Conservation (phyloP, 176 grass and related monocot genomes). For the Lolium rigidum region DNA sequence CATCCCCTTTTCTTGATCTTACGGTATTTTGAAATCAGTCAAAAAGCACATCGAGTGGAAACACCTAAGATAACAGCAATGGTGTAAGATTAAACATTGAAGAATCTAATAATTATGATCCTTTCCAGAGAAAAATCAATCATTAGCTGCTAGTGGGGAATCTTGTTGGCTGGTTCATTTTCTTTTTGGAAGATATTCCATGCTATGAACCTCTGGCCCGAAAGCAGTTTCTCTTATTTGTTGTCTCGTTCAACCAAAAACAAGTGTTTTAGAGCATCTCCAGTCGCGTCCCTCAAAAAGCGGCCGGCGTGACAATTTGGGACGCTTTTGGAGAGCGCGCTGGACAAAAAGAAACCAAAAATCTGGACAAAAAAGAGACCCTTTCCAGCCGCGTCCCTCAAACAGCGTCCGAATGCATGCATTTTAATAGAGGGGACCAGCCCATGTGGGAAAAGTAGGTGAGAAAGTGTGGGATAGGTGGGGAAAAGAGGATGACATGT, state of each 20-base stretch:
- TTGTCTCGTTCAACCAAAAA: neutral
- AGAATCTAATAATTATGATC: neutral
- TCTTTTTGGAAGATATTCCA: neutral
- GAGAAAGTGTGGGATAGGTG: too few species aligned
- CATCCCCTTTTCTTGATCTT: constrained; percentile 6
- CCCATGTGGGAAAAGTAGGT: too few species aligned
- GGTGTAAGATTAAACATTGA: neutral
- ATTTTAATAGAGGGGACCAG: too few species aligned
- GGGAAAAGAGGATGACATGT: too few species aligned
- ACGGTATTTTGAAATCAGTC: neutral
- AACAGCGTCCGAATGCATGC: too few species aligned
- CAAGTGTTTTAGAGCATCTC: neutral
- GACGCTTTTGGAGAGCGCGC: too few species aligned
- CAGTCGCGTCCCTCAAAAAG: too few species aligned
- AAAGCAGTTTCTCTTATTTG: neutral
- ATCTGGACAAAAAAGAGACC: too few species aligned
- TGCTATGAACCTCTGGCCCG: neutral
- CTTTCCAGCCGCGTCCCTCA: too few species aligned
- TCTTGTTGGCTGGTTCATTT: neutral
- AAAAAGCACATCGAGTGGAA: neutral
- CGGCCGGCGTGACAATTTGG: too few species aligned
- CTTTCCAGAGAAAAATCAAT: constrained; percentile 4
- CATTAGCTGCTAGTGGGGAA: neutral
- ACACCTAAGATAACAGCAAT: neutral
- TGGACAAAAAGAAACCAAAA: too few species aligned